phyloP scores from a whole-genome alignment of 768 basidiomycete species.

The Suillus weaverae region DNA sequence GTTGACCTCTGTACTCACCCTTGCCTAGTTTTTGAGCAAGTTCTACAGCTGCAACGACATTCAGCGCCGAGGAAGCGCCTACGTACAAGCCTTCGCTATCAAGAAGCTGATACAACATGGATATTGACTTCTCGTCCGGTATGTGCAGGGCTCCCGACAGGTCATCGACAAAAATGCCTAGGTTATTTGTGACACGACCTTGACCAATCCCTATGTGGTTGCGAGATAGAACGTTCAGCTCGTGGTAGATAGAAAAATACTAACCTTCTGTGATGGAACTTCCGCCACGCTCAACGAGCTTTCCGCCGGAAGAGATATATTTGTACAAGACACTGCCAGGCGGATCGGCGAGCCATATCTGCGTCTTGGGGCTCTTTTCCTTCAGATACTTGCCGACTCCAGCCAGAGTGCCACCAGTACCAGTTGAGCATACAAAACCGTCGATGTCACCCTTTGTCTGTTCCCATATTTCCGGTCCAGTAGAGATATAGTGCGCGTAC shows the following conservation, averaged over 20 bases:
- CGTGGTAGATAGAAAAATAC: constrained; percentile 7
- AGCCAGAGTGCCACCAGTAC: constrained; percentile 94
- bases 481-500: constrained; percentile 81
- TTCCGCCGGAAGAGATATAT: constrained; percentile 78
- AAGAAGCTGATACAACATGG: constrained; percentile 90
- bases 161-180: constrained; percentile 76
- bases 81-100: constrained; percentile 93
- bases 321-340: constrained; percentile 91
- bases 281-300: constrained; percentile 73
- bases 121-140: constrained; percentile 85
- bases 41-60: constrained; percentile 91
- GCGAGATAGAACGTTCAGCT: constrained; percentile 4
- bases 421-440: constrained; percentile 93
- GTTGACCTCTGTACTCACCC: constrained; percentile 43
- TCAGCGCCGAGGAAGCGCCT: constrained; percentile 91
- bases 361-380: constrained; percentile 81
- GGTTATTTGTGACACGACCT: constrained; percentile 91
- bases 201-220: constrained; percentile 82
- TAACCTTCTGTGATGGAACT: constrained; percentile 90
- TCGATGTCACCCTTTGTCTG: constrained; percentile 80
- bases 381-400: constrained; percentile 83
- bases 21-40: constrained; percentile 82
- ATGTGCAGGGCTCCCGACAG: constrained; percentile 84
- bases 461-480: constrained; percentile 96
- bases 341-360: constrained; percentile 95